phyloP scores from a whole-genome alignment of 768 basidiomycete genomes.

The Leucocoprinus leucothites region DNA sequence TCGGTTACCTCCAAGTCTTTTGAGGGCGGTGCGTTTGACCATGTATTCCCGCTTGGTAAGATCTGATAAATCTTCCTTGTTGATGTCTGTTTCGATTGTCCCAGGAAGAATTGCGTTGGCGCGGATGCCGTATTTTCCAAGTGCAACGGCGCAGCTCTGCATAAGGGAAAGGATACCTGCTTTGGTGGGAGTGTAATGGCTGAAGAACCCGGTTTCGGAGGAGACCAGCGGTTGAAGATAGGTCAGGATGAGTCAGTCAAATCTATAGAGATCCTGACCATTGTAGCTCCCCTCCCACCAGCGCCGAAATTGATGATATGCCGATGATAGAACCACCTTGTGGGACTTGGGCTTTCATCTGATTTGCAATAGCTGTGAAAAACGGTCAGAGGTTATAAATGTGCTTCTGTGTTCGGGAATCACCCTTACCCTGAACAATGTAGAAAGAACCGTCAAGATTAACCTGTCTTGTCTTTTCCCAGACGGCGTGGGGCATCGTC shows the following conservation, averaged over 20 bases:
- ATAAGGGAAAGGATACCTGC: constrained; percentile 76
- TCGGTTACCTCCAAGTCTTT: constrained; percentile 57
- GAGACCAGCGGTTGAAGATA: not conserved
- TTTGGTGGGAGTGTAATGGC: constrained; percentile 79
- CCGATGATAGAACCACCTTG: constrained; percentile 75
- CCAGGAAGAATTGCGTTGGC: constrained; percentile 73
- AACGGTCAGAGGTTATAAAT: not conserved
- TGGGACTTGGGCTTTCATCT: constrained; percentile 67
- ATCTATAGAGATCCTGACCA: constrained; percentile 32
- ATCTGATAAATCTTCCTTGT: constrained; percentile 69
- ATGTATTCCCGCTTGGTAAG: constrained; percentile 56
- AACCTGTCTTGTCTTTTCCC: constrained; percentile 64
- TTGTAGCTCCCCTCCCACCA: constrained; percentile 74
- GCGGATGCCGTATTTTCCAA: constrained; percentile 74
- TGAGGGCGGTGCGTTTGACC: constrained; percentile 61
- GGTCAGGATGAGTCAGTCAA: not conserved
- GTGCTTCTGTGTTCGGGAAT: not conserved
- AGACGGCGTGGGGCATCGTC: constrained; percentile 59
- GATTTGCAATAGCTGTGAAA: constrained; percentile 58
- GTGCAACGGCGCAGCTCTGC: constrained; percentile 75
- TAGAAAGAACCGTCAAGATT: constrained; percentile 79
- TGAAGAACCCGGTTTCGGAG: constrained; percentile 17
- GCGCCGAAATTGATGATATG: constrained; percentile 75
- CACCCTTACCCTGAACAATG: constrained; percentile 65
- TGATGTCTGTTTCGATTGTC: constrained; percentile 76